These are phyloP conservation scores for Phyllosticta capitalensis DNA, from an alignment of 2,329 filamentous ascomycete genomes.

Conservation along the genomic window DNA sequence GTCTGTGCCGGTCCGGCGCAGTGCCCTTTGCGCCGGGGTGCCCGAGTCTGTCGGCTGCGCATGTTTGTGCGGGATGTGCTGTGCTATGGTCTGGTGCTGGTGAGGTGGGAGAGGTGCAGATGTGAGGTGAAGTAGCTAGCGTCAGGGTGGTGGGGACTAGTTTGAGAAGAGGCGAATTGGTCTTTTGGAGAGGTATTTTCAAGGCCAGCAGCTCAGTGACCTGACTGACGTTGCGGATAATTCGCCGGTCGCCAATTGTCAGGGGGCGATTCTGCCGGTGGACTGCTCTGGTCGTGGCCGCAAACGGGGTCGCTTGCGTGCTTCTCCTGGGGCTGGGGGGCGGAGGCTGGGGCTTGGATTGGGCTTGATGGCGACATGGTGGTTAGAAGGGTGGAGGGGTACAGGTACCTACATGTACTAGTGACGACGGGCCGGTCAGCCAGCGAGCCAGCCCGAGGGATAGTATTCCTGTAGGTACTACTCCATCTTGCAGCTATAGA, in stretches of 20 bases:
- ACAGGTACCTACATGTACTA: too few relatives aligned
- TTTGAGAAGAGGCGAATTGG: neutral
- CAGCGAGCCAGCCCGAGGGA: too few relatives aligned
- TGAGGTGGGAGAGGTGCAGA: neutral
- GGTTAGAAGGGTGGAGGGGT: too few relatives aligned
- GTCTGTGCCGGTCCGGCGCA: neutral
- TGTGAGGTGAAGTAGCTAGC: neutral
- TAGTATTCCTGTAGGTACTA: too few relatives aligned
- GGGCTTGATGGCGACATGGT: neutral
- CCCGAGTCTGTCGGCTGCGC: neutral
- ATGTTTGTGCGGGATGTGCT: neutral
- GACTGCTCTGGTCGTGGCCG: neutral
- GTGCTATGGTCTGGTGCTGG: too few relatives aligned
- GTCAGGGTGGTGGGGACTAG: neutral
- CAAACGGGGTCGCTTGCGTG: neutral
- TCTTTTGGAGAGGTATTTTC: neutral
- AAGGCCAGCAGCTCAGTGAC: neutral
- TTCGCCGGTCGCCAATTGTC: neutral
- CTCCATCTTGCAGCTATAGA: too few relatives aligned
- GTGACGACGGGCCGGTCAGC: too few relatives aligned
- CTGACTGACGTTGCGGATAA: too few relatives aligned
- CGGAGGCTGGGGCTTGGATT: neutral
- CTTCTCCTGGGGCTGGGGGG: neutral
- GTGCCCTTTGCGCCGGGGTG: neutral
- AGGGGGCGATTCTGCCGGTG: neutral